Base-by-base conservation (phyloP, 768 basidiomycete genomes). In the Strobilomyces echinocephalus region DNA sequence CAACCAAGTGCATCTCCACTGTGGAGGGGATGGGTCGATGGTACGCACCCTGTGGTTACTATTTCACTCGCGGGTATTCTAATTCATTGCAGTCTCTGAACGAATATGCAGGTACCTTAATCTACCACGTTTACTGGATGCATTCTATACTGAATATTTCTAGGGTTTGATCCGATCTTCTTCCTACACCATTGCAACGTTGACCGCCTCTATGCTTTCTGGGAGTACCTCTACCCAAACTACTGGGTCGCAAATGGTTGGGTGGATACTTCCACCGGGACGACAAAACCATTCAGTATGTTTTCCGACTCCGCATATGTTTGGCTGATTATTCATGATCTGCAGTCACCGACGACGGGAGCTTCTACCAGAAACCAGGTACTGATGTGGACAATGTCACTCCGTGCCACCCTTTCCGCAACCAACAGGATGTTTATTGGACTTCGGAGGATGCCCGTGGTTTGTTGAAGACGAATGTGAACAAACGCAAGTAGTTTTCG, bases 131-230 rank as follows among this genome's bases (percentile, higher is more conserved):
- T 28, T 3, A 12, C 26, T 26, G 8, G 16, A 20, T 4, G 12
- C 8, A 3, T 52, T 28, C 2, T 34, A 3, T 10, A 51, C 18
- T 14, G 28, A 35, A 14, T 10, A 3, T 5, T 30, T 24, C 5
- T 8, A 62, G 61, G 21, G 5, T 62, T 53, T 20, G 61, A 62
- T 44, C 61, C 61, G 1, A 56, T 62, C 16, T 62, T 62, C 52
- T 60, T 28, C 43, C 18, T 62, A 26, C 61, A 62, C 35, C 61
- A 62, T 16, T 43, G 47, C 31, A 62, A 60, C 21, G 48, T 62
- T 8, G 61, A 62, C 15, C 61, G 61, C 12, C 24, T 62, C 16
- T 60, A 56, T 8, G 57, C 61, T 5, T 56, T 62, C 30, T 62
- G 61, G 61, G 61, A 62, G 48, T 62, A 63, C 30, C 11, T 63